Evolutionary conservation across 371 early-diverging fungal species (phyloP), one percentile per base, ranked within the genome.

Genomic region (Mortierella sp.): DNA sequence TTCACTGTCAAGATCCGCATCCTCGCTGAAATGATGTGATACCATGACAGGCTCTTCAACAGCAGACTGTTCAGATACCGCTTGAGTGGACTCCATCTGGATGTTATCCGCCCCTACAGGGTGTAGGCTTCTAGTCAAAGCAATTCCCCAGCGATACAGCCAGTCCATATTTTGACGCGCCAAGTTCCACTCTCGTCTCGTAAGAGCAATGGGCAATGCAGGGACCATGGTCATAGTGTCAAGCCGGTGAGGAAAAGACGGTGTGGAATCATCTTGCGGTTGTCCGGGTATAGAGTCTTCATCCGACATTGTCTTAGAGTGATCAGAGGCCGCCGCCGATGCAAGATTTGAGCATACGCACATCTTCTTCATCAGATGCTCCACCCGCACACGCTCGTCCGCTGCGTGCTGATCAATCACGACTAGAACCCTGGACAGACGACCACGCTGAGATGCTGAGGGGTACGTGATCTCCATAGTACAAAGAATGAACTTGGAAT

Each of bases 351-450:
- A 56, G 17, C 76, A 68, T 1, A 55, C 21, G 32, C 78, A 72
- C 71, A 81, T 76, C 41, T 70, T 59, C 51, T 67, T 56, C 58
- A 86, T 60, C 58, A 90, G 61, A 8, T 50, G 58, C 64, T 95
- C 95, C 39, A 95, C 75, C 12, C 87, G 79, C 6, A 94, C 82
- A 3, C 95, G 84, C 64, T 95, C 95, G 71, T 95, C 92, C 2
- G 92, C 93, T 17, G 95, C 95, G 81, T 95, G 95, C 58, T 95
- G 95, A 65, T 95, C 95, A 21, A 94, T 81, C 30, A 92, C 69
- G 0, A 93, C 73, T 4, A 91, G 32, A 1, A 50, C 67, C 26
- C 41, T 64, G 14, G 21, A 19, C n/a, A 24, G 14, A 3, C 27
- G 26, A 2, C 19, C 27, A 15, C 8, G 11, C 14, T n/a, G 8